These are phyloP conservation scores for Posidonia australis DNA, from an alignment of 106 monocot species.

Conservation along the genomic window DNA sequence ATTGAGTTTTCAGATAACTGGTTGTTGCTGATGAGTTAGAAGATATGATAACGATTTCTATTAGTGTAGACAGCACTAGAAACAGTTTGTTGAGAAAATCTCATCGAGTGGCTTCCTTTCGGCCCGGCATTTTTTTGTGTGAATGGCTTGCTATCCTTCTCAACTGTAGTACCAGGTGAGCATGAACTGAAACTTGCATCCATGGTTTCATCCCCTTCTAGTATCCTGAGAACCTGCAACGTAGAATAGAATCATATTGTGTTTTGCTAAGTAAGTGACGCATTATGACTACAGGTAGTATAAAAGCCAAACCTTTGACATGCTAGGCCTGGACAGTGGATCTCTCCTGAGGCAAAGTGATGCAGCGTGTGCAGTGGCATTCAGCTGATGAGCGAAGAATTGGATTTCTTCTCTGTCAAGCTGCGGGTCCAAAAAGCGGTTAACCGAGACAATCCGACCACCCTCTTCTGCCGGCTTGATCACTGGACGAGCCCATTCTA, in stretches of 20 bases:
- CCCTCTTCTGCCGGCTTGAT: constrained; percentile 2
- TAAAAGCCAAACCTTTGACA: constrained; percentile 66
- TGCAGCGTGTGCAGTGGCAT: constrained; percentile 25
- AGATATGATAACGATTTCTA: neutral
- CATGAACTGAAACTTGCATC: neutral
- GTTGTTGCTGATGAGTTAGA: neutral
- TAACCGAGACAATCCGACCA: neutral
- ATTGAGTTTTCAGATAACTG: too few relatives aligned
- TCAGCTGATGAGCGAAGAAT: constrained; percentile 14
- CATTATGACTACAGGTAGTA: too few relatives aligned
- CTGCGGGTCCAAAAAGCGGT: constrained; percentile 26
- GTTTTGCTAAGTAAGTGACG: too few relatives aligned
- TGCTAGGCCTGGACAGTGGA: constrained; percentile 22
- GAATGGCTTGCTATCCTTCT: neutral
- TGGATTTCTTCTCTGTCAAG: constrained; percentile 13
- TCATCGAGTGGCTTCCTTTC: constrained; percentile 15
- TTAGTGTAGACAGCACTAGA: constrained; percentile 1
- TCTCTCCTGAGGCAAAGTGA: constrained; percentile 35
- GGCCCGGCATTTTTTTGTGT: too few relatives aligned
- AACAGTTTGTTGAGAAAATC: constrained; percentile 6
- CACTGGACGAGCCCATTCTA: constrained; percentile 37
- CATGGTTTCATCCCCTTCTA: constrained; percentile 19
- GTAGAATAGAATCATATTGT: neutral
- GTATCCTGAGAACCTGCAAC: constrained; percentile 16
- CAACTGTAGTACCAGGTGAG: neutral